Evolutionary conservation across 2,329 filamentous ascomycete species (phyloP), one percentile per base, ranked within the genome.

Genomic region (Scedosporium minutisporum): DNA sequence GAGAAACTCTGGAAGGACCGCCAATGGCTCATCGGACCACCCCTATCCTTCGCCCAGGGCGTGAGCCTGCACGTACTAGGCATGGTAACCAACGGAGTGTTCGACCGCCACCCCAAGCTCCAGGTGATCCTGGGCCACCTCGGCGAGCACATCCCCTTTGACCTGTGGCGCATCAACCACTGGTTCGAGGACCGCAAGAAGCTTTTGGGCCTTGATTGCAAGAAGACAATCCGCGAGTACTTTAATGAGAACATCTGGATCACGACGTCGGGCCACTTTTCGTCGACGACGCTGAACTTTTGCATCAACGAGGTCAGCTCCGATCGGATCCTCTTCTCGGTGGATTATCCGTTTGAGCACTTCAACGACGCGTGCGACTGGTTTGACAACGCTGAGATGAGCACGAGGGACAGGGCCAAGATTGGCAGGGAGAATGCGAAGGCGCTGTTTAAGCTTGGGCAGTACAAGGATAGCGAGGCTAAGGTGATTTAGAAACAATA

Each of bases 21-120:
- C 23, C 80, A 80, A 68, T 87, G 80, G 77, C 78, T 87, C 29
- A 73, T 87, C 55, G 85, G 85, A 0, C 82, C 84, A 1, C 82
- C 84, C 0, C 75, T 85, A 6, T 80, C 76, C 62, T 86, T 87
- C 59, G 82, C 83, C 3, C 79, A 85, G 0, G 84, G 80, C 5
- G 82, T 87, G 62, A 80, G 76, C 64, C 77, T 87, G 0, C 85
- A 87, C 68, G 72, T 80, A 0, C 73, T 87, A 10, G 77, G 78
- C 16, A 76, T 81, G 71, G 73, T 80, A 14, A 77, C 76, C 60
- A 80, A 80, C 65, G 79, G 78, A 57, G 77, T 80, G n/a, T 80
- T 81, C 58, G 79, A 81, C 63, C 72, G 78, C 21, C 73, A 77
- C 62, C 78, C 79, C 3, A 75, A 73, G 64, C 70, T 79, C 3